Evolutionary conservation across 2,329 filamentous ascomycete species (phyloP).

Genomic region (Hirsutella rhossiliensis): DNA sequence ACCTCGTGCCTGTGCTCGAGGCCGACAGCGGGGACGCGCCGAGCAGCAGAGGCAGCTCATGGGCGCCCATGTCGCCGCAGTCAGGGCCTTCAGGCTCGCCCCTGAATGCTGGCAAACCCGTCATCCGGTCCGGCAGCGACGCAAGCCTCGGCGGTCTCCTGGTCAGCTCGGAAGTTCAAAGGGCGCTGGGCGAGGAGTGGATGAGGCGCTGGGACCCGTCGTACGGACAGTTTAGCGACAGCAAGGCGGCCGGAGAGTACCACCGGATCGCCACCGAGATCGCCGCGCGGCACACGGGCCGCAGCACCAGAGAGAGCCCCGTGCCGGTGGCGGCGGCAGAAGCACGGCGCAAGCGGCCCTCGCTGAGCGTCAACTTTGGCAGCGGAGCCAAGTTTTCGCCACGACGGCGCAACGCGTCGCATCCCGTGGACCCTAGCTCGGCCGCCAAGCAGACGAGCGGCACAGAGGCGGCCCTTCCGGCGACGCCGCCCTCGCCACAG

Average conservation of each 20-base stretch:
- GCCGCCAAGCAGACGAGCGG: neutral
- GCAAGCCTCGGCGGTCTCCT: conserved; percentile 1
- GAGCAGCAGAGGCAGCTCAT: conserved; percentile 4
- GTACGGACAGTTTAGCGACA: conserved; percentile 17
- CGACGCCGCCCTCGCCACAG: neutral
- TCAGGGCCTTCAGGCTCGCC: conserved; percentile 1
- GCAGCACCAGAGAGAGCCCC: neutral
- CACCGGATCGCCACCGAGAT: conserved; percentile 21
- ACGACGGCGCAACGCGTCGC: conserved; percentile 11
- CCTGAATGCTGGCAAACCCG: conserved; percentile 2
- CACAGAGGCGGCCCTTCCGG: neutral
- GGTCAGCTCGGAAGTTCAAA: neutral
- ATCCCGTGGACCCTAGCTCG: conserved; percentile 1
- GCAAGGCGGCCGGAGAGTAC: conserved; percentile 20
- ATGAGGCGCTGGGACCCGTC: conserved; percentile 7
- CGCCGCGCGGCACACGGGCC: conserved; percentile 8
- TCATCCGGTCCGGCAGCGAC: conserved; percentile 2
- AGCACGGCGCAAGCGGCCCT: conserved; percentile 6
- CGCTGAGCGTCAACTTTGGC: conserved; percentile 12
- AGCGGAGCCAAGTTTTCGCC: conserved; percentile 13
- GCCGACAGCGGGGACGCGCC: conserved; percentile 5
- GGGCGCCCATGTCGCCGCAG: conserved; percentile 8
- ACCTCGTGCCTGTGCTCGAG: conserved; percentile 7
- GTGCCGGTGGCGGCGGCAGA: neutral
- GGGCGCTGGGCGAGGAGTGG: conserved; percentile 2